Conservation (phyloP, 805 yeast species). For the Candida dendrica region DNA sequence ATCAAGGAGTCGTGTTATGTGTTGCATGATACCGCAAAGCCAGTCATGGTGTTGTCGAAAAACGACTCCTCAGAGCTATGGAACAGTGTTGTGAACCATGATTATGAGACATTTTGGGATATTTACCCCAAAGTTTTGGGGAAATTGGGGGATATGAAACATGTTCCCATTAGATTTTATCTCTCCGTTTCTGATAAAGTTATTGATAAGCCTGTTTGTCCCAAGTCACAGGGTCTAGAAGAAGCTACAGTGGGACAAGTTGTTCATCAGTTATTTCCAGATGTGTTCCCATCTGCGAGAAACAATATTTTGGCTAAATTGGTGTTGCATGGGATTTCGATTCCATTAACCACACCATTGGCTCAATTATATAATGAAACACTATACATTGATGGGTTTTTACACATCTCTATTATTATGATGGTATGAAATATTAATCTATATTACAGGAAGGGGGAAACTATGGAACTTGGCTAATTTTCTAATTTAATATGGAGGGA, state of each 20-base stretch:
- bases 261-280: conserved; percentile 36
- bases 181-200: conserved; percentile 31
- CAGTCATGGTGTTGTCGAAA: conserved; percentile 70
- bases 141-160: conserved; percentile 19
- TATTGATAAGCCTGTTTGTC: conserved; percentile 25
- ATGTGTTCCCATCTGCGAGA: conserved; percentile 34
- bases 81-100: conserved; percentile 37
- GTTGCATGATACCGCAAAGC: conserved; percentile 68
- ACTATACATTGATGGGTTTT: conserved; percentile 55
- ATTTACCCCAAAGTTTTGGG: conserved; percentile 16
- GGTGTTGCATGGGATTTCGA: conserved; percentile 46
- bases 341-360: conserved; percentile 39
- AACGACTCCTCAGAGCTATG: conserved; percentile 53
- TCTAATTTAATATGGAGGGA: no score
- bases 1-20: conserved; percentile 78
- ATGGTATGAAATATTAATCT: conserved; percentile 11
- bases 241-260: conserved; percentile 29
- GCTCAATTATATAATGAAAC: conserved; percentile 37
- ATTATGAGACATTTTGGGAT: conserved; percentile 19
- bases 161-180: conserved; percentile 44
- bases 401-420: conserved; percentile 46
- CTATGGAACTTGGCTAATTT: no score
- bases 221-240: conserved; percentile 3
- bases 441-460: no score
- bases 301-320: conserved; percentile 34